Conservation (phyloP, 108 stramenopile genomes). For the Cyclotella choctawhatcheeana region DNA sequence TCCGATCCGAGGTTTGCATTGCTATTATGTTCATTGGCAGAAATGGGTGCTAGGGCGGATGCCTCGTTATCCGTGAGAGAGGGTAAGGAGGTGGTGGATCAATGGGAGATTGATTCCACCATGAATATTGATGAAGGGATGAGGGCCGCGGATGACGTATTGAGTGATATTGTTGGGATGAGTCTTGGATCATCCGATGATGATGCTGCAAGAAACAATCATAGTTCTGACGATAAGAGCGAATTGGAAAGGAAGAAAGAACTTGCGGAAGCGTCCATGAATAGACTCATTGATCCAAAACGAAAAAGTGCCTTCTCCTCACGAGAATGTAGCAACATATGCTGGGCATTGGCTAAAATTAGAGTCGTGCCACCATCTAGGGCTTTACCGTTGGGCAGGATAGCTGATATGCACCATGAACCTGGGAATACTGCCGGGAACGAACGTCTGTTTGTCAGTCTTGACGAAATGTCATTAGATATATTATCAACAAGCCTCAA, state of each 20-base stretch:
- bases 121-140: constrained; percentile 14
- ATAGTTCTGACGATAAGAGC: constrained; percentile 10
- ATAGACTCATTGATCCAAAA: constrained; percentile 5
- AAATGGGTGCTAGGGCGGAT: constrained; percentile 53
- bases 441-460: constrained; percentile 32
- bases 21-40: constrained; percentile 68
- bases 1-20: constrained; percentile 83
- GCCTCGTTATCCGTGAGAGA: constrained; percentile 20
- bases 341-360: constrained; percentile 85
- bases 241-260: constrained; percentile 10
- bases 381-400: constrained; percentile 55
- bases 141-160: constrained; percentile 30
- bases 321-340: constrained; percentile 77
- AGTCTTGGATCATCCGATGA: background rate
- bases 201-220: no score
- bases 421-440: background rate
- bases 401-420: constrained; percentile 24
- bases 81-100: constrained; percentile 25
- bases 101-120: constrained; percentile 14
- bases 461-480: constrained; percentile 54
- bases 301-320: constrained; percentile 48
- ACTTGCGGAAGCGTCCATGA: constrained; percentile 21
- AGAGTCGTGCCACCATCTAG: constrained; percentile 63
- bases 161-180: constrained; percentile 28
- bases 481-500: constrained; percentile 41